Conservation (phyloP, 352 stramenopile species). For the Pythium dissimile region DNA sequence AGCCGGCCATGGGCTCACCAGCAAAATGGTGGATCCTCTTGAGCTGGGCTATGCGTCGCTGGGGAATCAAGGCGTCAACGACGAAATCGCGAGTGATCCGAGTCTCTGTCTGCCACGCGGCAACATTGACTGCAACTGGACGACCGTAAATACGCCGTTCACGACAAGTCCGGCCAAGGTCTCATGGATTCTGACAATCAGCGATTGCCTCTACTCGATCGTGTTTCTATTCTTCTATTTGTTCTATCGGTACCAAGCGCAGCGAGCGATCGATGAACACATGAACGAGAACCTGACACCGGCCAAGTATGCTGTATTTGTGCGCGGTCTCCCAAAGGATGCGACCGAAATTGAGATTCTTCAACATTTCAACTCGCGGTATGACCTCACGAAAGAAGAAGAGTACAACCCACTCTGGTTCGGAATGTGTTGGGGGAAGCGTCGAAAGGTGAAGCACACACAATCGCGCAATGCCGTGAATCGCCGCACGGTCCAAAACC, state of each 20-base stretch:
- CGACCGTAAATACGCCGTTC: slow-evolving; percentile 68
- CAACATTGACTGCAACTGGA: slow-evolving; percentile 68
- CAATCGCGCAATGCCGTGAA: slow-evolving; percentile 39
- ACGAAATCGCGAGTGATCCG: slow-evolving; percentile 43
- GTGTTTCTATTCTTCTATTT: slow-evolving; percentile 67
- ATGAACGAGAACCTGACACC: slow-evolving; percentile 77
- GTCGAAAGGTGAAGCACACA: slow-evolving; percentile 45
- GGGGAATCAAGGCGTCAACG: slow-evolving; percentile 73
- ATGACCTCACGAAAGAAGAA: slow-evolving; percentile 71
- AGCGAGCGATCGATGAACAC: slow-evolving; percentile 53
- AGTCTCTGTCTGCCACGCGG: slow-evolving; percentile 42
- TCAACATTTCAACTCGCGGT: slow-evolving; percentile 70
- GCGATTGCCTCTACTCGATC: slow-evolving; percentile 59
- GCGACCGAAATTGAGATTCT: slow-evolving; percentile 63
- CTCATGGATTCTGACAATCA: slow-evolving; percentile 71
- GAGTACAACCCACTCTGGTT: slow-evolving; percentile 58
- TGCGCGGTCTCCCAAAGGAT: slow-evolving; percentile 63
- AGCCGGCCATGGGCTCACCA: slow-evolving; percentile 58
- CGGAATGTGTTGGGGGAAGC: slow-evolving; percentile 55
- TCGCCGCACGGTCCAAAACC: slow-evolving; percentile 47
- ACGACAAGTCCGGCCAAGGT: slow-evolving; percentile 47
- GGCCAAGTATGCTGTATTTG: slow-evolving; percentile 78
- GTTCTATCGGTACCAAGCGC: slow-evolving; percentile 39
- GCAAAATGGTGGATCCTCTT: slow-evolving; percentile 65
- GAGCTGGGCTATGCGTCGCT: slow-evolving; percentile 69